Base-by-base conservation (phyloP, 306 rosid species). In the Sicyos edulis region DNA sequence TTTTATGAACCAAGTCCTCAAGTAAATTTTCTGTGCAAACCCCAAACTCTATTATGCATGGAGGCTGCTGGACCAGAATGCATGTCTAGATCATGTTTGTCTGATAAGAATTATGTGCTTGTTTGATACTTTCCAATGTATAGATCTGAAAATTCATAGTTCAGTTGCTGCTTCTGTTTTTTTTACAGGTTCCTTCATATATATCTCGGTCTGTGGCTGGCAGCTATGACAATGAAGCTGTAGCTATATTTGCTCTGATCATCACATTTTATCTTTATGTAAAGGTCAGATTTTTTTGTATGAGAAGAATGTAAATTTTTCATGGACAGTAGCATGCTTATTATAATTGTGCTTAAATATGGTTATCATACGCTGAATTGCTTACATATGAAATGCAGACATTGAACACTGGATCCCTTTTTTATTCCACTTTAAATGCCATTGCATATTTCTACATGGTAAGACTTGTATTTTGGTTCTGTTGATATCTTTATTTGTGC, bases 171-270 rank as follows among this genome's bases (percentile, higher is more conserved):
- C 57, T 21, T 54, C 29, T 50, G 62, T 68, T 9, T 54, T 75
- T 76, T 32, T 45, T 80, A 62, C 83, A 95, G 99, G 99, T 95
- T 69, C 99, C 99, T 2, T 95, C 99, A 26, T 95, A 95, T 78
- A 95, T 95, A 72, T 95, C 99, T 60, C 95, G 99, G 64, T 95
- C 99, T 56, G 99, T 95, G 53, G 99, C 99, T 80, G 99, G 99
- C 64, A 95, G 99, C 88, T 95, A 91, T 75, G 99, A 95, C 82
- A 95, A 95, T 85, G 99, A 95, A 86, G 99, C 99, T 54, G 99
- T 95, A 71, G 99, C 99, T 70, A 95, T 95, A 81, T 95, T 95
- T 86, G 97, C 99, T 78, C 82, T 95, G 87, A 87, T 95, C 78
- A 81, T 91, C 87, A 95, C 99, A 37, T 95, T 95, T 85, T 95